Base-by-base conservation (phyloP, 2,329 filamentous ascomycete species). In the Teratosphaeria epicoccoides region DNA sequence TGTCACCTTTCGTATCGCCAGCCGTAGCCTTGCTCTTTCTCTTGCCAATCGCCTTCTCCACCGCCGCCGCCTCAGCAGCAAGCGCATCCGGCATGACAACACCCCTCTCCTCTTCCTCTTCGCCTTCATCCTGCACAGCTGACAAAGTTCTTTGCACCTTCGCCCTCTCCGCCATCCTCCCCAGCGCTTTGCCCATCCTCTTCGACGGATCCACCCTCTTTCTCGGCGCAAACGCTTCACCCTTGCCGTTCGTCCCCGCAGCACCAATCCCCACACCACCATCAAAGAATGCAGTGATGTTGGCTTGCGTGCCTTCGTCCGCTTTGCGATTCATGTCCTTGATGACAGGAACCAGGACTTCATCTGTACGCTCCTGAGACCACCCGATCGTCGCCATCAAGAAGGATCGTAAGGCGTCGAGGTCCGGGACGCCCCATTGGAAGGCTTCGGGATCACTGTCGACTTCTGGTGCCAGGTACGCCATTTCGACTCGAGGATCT, bases 341-440 rank as follows among this genome's bases (percentile, higher is more conserved):
- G 57, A 98, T 93, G 1, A 98, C 94, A 0, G 93, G 93, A 1
- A 98, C 88, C 1, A 98, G 79, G 2, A 98, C 87, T 68, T 98
- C 93, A 63, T 98, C 93, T 0, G 91, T 97, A 6, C 89, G 78
- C 68, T 97, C 91, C 66, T 86, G 84, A 50, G 77, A 83, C 93
- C 93, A 98, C 0, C 93, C 93, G 59, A 98, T 88, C 1, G 91
- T 96, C 1, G 80, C 75, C 86, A 94, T 95, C 33, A 98, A 74
- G 63, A 93, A 98, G 24, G 78, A 76, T 6, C 94, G 75, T 55
- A 98, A 72, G 0, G 88, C 87, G 55, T 93, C 87, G 0, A 98
- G 76, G 65, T 98, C 91, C 0, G 93, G 93, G 0, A 96, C 87
- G 25, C 93, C 93, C 93, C 94, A 98, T 66, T 93, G 87, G 65